Evolutionary conservation across 345 rosid genomes (phyloP), one percentile per base, ranked within the genome.

Genomic region (Sonneratia caseolaris): DNA sequence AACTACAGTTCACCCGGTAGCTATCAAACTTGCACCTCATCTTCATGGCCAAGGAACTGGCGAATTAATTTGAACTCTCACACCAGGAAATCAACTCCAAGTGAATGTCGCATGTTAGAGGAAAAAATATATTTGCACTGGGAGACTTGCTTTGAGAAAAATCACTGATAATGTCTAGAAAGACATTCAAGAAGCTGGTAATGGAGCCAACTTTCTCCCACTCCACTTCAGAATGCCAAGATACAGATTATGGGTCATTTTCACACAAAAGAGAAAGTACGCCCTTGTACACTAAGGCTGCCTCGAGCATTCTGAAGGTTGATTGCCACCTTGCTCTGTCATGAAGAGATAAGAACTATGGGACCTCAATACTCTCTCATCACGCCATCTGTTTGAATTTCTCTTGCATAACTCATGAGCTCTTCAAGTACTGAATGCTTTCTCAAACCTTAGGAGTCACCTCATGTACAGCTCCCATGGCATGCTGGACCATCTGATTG

Each of bases 1-100:
- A 73, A 77, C 81, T 78, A 79, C 94, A 87, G 70, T 82, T 91
- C 36, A 84, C 89, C 93, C 92, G 89, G 66, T 84, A 89, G 64
- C 83, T 87, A 3, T 89, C 86, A 55, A 91, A 88, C 78, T 71
- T 83, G 73, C 71, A 77, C 77, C 86, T 85, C 89, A 91, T 86
- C 80, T 81, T 88, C 35, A 55, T 47, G 45, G 88, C 93, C 79
- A 84, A 51, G 32, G 85, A 80, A 78, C 84, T 71, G 70, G 86
- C 69, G 72, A 73, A 83, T 37, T 81, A 87, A 73, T 91, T 89
- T 11, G 90, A 83, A 68, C 79, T 88, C 81, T 83, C 86, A 77
- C 84, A 81, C 93, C 96, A 91, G 45, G 85, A 87, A 16, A 88
- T 85, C 80, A 91, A 79, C 77, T 82, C 78, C 74, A 88, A 73